Evolutionary conservation across 176 grass and related monocot species (phyloP).

Genomic region (Avena insularis): DNA sequence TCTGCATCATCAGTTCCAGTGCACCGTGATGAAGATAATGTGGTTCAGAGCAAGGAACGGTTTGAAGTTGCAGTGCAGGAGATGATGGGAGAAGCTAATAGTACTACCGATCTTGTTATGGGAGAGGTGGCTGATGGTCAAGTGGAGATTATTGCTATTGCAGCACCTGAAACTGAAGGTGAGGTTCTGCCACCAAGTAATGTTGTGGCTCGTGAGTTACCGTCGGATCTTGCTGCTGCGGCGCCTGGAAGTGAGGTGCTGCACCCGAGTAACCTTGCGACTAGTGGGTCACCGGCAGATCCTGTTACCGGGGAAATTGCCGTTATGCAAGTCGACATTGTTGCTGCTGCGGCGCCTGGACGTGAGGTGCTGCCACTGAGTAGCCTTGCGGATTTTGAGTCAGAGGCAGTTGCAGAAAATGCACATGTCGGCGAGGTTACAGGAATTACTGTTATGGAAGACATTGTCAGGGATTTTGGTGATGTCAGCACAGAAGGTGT

Average conservation of each 20-base stretch:
- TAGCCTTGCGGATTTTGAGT: constrained; percentile 6
- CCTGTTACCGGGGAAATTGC: neutral
- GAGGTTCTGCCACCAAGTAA: neutral
- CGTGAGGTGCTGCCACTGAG: neutral
- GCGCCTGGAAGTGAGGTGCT: neutral
- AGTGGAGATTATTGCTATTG: neutral
- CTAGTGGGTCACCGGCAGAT: neutral
- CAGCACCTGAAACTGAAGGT: constrained; percentile 10
- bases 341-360: neutral
- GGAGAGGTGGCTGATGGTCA: neutral
- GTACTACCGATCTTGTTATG: neutral
- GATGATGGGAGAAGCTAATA: neutral
- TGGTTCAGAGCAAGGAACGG: neutral
- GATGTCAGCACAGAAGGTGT: neutral
- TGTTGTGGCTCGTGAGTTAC: neutral
- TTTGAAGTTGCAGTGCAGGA: neutral
- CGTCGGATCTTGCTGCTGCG: neutral
- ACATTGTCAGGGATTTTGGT: neutral
- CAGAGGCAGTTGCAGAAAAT: neutral
- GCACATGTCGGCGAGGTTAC: neutral
- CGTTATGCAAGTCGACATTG: neutral
- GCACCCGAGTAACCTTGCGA: neutral
- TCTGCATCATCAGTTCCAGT: neutral
- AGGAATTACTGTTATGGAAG: neutral
- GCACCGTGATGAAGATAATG: neutral